A percentile compares a stretch with the other conserved stretches of the same genome.
Conservation (phyloP, 2,329 filamentous ascomycete genomes). For the Madurella fahalii region DNA sequence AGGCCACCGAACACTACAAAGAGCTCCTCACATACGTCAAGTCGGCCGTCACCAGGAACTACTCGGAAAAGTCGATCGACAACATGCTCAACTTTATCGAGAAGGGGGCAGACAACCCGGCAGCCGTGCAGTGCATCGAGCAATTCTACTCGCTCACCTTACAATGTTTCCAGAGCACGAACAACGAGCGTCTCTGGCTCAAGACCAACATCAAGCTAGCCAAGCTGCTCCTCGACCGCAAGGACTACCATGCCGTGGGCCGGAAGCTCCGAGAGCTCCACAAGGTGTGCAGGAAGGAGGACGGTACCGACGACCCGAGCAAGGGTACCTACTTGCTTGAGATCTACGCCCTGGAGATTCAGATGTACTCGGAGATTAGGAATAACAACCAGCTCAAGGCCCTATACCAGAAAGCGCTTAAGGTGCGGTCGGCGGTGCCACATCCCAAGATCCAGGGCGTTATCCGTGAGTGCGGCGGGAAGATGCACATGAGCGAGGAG, state of each 20-base stretch:
- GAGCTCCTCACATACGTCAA: constrained; percentile 97
- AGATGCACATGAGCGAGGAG: constrained; percentile 99
- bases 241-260: constrained; percentile 75
- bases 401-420: constrained; percentile 85
- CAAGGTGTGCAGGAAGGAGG: constrained; percentile 78
- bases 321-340: constrained; percentile 96
- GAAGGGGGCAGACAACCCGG: constrained; percentile 71
- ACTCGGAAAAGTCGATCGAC: constrained; percentile 98
- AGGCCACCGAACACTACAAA: constrained; percentile 89
- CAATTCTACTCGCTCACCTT: constrained; percentile 92
- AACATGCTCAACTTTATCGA: constrained; percentile 99
- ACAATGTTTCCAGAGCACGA: constrained; percentile 91
- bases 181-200: constrained; percentile 94
- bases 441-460: constrained; percentile 99
- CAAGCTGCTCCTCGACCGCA: constrained; percentile 84
- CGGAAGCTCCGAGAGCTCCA: constrained; percentile 87
- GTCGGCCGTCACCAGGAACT: constrained; percentile 93
- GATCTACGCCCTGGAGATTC: constrained; percentile 94
- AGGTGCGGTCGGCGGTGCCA: constrained; percentile 92
- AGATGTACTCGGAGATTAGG: constrained; percentile 95
- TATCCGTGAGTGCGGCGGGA: constrained; percentile 96
- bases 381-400: constrained; percentile 97
- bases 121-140: constrained; percentile 79
- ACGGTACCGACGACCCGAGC: constrained; percentile 85
- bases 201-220: constrained; percentile 98